Evolutionary conservation across 805 yeast species (phyloP).

Genomic region (Komagataella populi): DNA sequence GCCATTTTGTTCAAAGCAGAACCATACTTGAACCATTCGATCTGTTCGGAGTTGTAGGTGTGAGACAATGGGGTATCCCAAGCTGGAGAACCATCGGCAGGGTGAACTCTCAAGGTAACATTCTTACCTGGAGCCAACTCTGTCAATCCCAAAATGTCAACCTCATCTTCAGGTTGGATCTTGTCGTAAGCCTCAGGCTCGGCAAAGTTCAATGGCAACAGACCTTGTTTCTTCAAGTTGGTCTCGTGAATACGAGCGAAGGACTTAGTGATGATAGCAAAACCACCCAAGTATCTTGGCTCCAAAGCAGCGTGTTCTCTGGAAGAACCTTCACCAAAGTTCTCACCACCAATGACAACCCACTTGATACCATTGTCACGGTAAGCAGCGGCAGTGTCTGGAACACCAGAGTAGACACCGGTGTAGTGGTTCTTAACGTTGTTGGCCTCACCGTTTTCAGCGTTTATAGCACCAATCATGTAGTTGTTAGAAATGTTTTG

Average conservation of each 20-base stretch:
- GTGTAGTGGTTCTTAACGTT: conserved; percentile 79
- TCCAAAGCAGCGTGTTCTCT: conserved; percentile 99
- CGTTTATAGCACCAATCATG: conserved; percentile 98
- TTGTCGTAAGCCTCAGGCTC: conserved; percentile 85
- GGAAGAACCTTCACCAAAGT: conserved; percentile 99
- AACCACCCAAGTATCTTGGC: conserved; percentile 98
- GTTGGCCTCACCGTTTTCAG: conserved; percentile 93
- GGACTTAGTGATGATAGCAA: conserved; percentile 93
- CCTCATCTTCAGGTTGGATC: conserved; percentile 81
- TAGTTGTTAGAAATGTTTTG: conserved; percentile 97
- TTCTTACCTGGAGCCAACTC: conserved; percentile 89
- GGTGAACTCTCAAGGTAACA: conserved; percentile 64
- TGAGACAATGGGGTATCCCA: conserved; percentile 91
- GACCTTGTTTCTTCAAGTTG: conserved; percentile 98
- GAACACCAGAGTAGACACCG: conserved; percentile 88
- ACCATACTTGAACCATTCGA: conserved; percentile 98
- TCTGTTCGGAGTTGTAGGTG: conserved; percentile 93
- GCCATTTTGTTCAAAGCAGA: conserved; percentile 93
- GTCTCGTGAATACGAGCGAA: conserved; percentile 99
- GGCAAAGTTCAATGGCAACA: conserved; percentile 90
- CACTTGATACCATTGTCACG: conserved; percentile 85
- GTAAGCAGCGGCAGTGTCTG: conserved; percentile 92
- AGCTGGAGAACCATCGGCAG: conserved; percentile 51
- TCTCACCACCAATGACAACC: conserved; percentile 98
- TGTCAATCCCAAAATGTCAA: conserved; percentile 76